Percentiles rank a stretch among this genome's conserved stretches.
Conservation (phyloP, 306 rosid genomes). For the Dicorynia guianensis region DNA sequence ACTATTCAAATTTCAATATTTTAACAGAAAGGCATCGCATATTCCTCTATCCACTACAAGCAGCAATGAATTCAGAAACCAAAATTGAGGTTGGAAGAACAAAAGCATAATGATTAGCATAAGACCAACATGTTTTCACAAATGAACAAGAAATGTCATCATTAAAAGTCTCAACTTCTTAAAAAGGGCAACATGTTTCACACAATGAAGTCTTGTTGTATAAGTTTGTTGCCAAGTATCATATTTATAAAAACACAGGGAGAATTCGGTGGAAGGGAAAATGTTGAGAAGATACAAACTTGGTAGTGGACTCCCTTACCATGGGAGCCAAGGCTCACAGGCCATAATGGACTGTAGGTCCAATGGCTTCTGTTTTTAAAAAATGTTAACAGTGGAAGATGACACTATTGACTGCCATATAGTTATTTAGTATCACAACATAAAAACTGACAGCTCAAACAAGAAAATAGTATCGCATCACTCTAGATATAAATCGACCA, state of each 20-base stretch:
- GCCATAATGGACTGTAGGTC: not conserved
- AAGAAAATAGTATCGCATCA: conserved; percentile 7
- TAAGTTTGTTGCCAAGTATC: conserved; percentile 22
- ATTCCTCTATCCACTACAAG: conserved; percentile 8
- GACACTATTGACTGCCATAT: not conserved
- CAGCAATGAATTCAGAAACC: not conserved
- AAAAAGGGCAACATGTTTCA: not conserved
- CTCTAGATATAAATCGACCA: not conserved
- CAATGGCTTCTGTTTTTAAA: not conserved
- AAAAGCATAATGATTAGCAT: not conserved
- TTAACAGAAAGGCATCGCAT: conserved; percentile 3
- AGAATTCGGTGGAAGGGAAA: not conserved
- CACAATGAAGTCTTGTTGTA: conserved; percentile 15
- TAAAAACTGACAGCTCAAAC: not conserved
- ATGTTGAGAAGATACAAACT: not conserved
- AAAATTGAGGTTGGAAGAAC: conserved; percentile 9
- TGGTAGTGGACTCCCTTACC: no score
- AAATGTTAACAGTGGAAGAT: not conserved
- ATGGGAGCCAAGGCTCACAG: no score
- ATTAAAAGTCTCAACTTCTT: conserved; percentile 11
- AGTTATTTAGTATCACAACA: conserved; percentile 18
- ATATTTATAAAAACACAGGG: conserved; percentile 16
- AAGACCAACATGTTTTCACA: conserved; percentile 26
- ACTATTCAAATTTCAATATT: not conserved
- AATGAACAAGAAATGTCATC: not conserved